Evolutionary conservation across 768 basidiomycete genomes (phyloP), one percentile per base, ranked within the genome.

Genomic region (Lentinula lateritia): DNA sequence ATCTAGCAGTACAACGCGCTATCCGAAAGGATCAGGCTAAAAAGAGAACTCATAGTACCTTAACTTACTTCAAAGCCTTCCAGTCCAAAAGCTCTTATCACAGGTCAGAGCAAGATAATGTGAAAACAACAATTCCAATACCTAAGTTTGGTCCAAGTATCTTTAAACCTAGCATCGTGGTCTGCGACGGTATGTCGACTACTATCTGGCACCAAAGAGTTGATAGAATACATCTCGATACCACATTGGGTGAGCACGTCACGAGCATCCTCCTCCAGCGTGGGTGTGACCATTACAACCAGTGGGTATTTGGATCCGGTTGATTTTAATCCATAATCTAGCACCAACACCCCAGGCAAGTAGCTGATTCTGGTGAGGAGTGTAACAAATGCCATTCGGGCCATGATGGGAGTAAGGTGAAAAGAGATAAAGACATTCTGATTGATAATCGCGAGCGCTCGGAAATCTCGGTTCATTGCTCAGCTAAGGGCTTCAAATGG

Each of bases 1-100:
- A 70, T 96, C 94, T 54, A 95, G 74, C 41, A 95, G 80, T 59
- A 94, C 88, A 59, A 95, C 71, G 28, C 89, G 83, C 90, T 93
- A 58, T 28, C 57, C 10, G 36, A 15, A 50, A 48, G 45, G 61
- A 42, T 52, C 36, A 61, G 50, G 28, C 28, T 28, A 28, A 54
- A 55, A 58, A 48, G 54, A 46, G 32, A 45, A 39, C 32, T 61
- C 48, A 41, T 32, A 18, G 35, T n/a, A 55, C 55, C 39, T 18
- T n/a, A 50, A 62, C 75, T 62, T 72, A 87, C 90, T 52, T 89
- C 85, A 71, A 83, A 93, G 69, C 87, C 84, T 5, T 70, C 73
- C 61, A 92, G 73, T 64, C 85, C 88, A 66, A 92, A 93, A 0
- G 74, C 86, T 69, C 79, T 79, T 60, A 35, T 35, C 41, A 41